phyloP scores from a whole-genome alignment of 352 stramenopile genomes.

The Globisporangium mamillatum region DNA sequence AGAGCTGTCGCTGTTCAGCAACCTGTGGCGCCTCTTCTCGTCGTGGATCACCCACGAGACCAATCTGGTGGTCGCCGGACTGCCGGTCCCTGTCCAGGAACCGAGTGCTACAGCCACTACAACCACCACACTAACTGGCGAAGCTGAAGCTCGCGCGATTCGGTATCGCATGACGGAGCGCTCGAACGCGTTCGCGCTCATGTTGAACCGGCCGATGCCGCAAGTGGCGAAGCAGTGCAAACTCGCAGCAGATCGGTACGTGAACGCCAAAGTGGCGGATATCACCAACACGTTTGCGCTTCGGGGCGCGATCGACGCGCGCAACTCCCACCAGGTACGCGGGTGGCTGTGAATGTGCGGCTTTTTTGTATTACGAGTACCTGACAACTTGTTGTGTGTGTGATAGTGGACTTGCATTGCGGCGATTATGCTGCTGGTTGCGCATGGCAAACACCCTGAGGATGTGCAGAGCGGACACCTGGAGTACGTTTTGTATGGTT shows the following conservation, averaged over 20 bases:
- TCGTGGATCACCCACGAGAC: conserved; percentile 73
- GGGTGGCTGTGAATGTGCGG: background rate
- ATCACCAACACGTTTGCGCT: conserved; percentile 61
- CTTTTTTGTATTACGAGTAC: conserved; percentile 5
- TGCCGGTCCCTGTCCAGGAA: conserved; percentile 24
- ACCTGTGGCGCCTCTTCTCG: conserved; percentile 70
- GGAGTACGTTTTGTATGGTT: conserved; percentile 28
- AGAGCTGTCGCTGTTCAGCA: conserved; percentile 65
- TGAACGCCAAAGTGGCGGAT: conserved; percentile 50
- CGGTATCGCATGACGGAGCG: conserved; percentile 58
- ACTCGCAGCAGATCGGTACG: conserved; percentile 49
- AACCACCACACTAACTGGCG: conserved; percentile 1
- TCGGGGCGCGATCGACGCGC: conserved; percentile 60
- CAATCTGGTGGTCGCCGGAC: conserved; percentile 46
- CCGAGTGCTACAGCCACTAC: background rate
- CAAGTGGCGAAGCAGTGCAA: conserved; percentile 49
- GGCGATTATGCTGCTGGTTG: conserved; percentile 63
- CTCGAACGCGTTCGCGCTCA: conserved; percentile 64
- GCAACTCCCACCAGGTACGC: conserved; percentile 55
- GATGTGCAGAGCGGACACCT: conserved; percentile 38
- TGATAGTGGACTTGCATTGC: conserved; percentile 68
- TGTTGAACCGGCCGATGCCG: conserved; percentile 51
- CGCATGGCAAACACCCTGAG: conserved; percentile 41
- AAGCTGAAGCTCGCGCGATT: conserved; percentile 40
- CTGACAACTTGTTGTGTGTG: background rate